Base-by-base conservation (phyloP, 257 asterid genomes). In the Marsdenia floribunda region DNA sequence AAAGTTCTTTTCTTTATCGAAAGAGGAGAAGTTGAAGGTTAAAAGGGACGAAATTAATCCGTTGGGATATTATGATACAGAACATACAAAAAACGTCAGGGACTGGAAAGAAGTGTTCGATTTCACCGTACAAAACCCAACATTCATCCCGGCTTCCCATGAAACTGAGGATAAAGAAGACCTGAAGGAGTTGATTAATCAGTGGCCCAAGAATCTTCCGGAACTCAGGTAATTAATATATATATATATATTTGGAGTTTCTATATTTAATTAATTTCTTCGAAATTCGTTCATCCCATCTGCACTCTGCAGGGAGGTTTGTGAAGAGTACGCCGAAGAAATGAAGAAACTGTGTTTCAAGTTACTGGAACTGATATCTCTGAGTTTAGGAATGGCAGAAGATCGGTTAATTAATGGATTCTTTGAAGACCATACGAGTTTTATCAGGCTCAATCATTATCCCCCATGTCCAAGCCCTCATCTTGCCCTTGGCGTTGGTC, bases 41-140 rank as follows among this genome's bases (percentile, higher is more conserved):
- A 82, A 75, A 79, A 73, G 96, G 29, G 70, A 81, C 64, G 92
- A 87, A 67, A 42, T 44, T 44, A 87, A 90, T 60, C 77, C 85
- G 0, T 54, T 84, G 22, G 96, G 97, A 14, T 91, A 89, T 65
- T 89, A 87, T 22, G 93, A 91, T 63, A 24, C 81, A 3, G 97
- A 91, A 83, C 86, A 80, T 53, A 89, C 97, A 1, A 85, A 90
- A 83, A 89, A 85, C 69, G 86, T 89, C 10, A 84, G 90, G 69
- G 97, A 92, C 73, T 92, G 96, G 95, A 90, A 90, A 80, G 90
- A 90, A 80, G 90, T 90, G 5, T 90, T 90, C 38, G 96, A 91
- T 79, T 86, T 88, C 70, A 78, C 82, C 0, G 75, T 84, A 11
- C 77, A 88, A 79, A 75, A 82, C 76, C 91, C 92, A 0, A 75